Percentiles rank a stretch among this genome's conserved stretches.
These are phyloP conservation scores for Achlya hypogyna DNA, from an alignment of 352 stramenopile genomes.

Conservation along the genomic window DNA sequence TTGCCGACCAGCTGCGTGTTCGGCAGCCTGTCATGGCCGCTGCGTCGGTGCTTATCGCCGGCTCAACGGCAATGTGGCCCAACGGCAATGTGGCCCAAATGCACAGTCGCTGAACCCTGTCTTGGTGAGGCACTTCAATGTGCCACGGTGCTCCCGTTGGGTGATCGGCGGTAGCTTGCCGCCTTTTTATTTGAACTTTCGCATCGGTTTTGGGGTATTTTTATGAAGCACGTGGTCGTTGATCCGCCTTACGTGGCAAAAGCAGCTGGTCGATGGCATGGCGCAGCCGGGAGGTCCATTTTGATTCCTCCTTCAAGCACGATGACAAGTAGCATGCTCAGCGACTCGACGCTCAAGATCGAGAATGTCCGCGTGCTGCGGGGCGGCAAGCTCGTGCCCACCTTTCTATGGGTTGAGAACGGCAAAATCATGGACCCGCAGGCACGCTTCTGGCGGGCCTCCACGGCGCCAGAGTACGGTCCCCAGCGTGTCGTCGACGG, in stretches of 20 bases:
- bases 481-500: conserved; percentile 54
- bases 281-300: too few species aligned
- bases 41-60: too few species aligned
- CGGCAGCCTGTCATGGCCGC: too few species aligned
- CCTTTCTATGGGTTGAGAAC: conserved; percentile 40
- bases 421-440: conserved; percentile 47
- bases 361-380: conserved; percentile 54
- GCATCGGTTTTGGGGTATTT: not conserved
- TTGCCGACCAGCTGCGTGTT: too few species aligned
- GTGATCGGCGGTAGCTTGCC: too few species aligned
- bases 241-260: not conserved
- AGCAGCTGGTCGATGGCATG: not conserved
- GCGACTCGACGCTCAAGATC: conserved; percentile 31
- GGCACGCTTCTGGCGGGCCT: conserved; percentile 36
- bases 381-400: conserved; percentile 29
- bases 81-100: too few species aligned
- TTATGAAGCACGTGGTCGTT: not conserved
- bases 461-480: conserved; percentile 30
- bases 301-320: not conserved
- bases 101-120: too few species aligned
- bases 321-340: not conserved
- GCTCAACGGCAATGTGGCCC: too few species aligned
- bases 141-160: too few species aligned
- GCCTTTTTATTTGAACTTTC: too few species aligned
- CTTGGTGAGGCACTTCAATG: too few species aligned